Percentiles rank a stretch among this genome's conserved stretches.
These are phyloP conservation scores for Oryza meridionalis DNA, from an alignment of 176 grass and related monocot species.

Conservation along the genomic window DNA sequence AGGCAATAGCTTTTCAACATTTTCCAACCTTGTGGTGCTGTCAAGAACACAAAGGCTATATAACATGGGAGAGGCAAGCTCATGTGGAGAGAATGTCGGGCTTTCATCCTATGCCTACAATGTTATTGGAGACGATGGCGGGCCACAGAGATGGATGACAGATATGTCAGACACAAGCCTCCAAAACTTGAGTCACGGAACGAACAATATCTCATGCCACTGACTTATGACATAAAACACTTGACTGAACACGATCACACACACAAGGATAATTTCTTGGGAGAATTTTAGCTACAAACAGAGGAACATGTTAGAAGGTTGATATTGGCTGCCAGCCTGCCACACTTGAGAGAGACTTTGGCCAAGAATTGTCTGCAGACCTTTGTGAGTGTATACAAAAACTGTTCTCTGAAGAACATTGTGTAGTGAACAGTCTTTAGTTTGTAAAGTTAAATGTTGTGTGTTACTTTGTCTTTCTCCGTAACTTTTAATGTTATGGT, in stretches of 20 bases:
- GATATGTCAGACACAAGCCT: conserved; percentile 80
- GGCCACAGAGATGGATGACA: conserved; percentile 81
- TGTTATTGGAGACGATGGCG: conserved; percentile 58
- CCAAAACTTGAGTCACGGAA: conserved; percentile 79
- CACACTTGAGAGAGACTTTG: conserved; percentile 9
- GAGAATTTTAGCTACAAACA: conserved; percentile 32
- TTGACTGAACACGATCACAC: conserved; percentile 36
- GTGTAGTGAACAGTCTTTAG: conserved; percentile 32
- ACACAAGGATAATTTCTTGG: background rate
- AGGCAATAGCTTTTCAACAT: conserved; percentile 98
- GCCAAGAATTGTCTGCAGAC: conserved; percentile 29
- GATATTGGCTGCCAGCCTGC: background rate
- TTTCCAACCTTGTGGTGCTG: conserved; percentile 84
- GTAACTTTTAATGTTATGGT: conserved; percentile 10
- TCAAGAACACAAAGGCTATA: conserved; percentile 80
- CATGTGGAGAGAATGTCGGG: conserved; percentile 54
- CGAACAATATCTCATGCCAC: conserved; percentile 82
- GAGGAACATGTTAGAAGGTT: conserved; percentile 28
- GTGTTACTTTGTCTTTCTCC: conserved; percentile 2
- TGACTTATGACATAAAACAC: conserved; percentile 39
- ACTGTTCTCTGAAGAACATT: conserved; percentile 22
- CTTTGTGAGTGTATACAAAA: conserved; percentile 19
- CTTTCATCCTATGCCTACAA: conserved; percentile 90
- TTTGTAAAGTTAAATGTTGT: conserved; percentile 45
- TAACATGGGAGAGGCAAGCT: conserved; percentile 64